Evolutionary conservation across 1,284 basidiomycete species (phyloP).

Genomic region (Spongiforma sp.): DNA sequence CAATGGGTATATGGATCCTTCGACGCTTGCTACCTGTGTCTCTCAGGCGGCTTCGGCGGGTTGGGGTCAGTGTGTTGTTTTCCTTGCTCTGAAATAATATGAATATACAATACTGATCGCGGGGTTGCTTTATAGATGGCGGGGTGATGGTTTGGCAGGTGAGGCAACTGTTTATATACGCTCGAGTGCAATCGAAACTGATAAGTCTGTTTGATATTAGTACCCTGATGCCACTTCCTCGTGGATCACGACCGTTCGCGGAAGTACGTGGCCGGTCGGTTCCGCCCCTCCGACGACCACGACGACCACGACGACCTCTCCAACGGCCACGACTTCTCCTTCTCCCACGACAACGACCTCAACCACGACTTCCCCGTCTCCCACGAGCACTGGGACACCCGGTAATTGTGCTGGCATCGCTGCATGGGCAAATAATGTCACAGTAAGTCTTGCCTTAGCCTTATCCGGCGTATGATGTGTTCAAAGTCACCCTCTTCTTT

Average conservation of each 20-base stretch:
- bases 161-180: background rate
- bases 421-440: conserved; percentile 13
- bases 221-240: conserved; percentile 30
- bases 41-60: conserved; percentile 56
- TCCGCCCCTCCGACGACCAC: conserved; percentile 6
- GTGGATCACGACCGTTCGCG: conserved; percentile 34
- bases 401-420: conserved; percentile 19
- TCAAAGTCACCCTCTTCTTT: background rate
- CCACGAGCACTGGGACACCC: conserved; percentile 11
- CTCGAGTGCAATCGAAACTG: conserved; percentile 40
- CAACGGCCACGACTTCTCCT: too few species aligned
- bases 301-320: conserved; percentile 6
- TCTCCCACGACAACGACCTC: too few species aligned
- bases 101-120: conserved; percentile 7
- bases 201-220: conserved; percentile 33
- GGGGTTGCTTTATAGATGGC: conserved; percentile 43
- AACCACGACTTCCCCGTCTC: too few species aligned
- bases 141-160: conserved; percentile 55
- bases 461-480: background rate
- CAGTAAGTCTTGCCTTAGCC: conserved; percentile 15
- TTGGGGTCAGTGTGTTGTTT: conserved; percentile 58
- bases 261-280: conserved; percentile 29
- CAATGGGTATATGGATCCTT: conserved; percentile 61
- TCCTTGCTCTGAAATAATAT: background rate
- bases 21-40: conserved; percentile 59